Percentiles rank a stretch among this genome's conserved stretches.
phyloP scores from a whole-genome alignment of 306 rosid genomes.

The Fragaria nilgerrensis region DNA sequence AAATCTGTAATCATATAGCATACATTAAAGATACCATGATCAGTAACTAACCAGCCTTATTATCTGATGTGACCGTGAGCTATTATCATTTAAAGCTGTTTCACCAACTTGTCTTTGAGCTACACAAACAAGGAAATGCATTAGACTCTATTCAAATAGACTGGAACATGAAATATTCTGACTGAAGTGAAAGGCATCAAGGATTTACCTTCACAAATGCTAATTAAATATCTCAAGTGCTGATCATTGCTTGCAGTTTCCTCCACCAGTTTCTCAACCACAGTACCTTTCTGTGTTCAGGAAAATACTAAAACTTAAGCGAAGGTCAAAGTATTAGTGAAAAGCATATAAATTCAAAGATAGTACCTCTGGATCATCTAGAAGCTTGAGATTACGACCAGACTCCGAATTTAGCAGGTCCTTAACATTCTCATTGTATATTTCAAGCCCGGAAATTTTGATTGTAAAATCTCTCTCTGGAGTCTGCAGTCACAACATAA shows the following conservation, averaged over 20 bases:
- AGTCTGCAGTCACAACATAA: conserved; percentile 49
- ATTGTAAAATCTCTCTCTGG: conserved; percentile 86
- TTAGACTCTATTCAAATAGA: not conserved
- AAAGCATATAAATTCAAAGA: not conserved
- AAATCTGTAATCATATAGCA: not conserved
- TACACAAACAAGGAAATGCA: conserved; percentile 32
- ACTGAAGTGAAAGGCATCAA: conserved; percentile 8
- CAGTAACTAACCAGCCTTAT: conserved; percentile 78
- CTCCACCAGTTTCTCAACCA: conserved; percentile 95
- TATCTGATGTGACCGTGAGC: conserved; percentile 98
- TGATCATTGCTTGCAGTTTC: conserved; percentile 84
- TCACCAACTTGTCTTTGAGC: conserved; percentile 99
- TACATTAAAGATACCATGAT: conserved; percentile 9
- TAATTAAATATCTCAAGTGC: conserved; percentile 87
- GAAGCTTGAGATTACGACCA: conserved; percentile 85
- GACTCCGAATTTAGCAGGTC: conserved; percentile 92
- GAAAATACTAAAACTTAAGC: conserved; percentile 19
- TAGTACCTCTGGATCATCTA: conserved; percentile 93
- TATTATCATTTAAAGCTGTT: conserved; percentile 92
- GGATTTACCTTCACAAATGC: conserved; percentile 84
- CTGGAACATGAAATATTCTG: conserved; percentile 9
- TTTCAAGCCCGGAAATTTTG: conserved; percentile 94
- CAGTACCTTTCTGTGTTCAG: conserved; percentile 81
- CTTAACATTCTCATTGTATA: conserved; percentile 92
- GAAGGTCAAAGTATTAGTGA: not conserved